Evolutionary conservation across 768 basidiomycete species (phyloP), one percentile per base, ranked within the genome.

Genomic region (Phallus indusiatus): DNA sequence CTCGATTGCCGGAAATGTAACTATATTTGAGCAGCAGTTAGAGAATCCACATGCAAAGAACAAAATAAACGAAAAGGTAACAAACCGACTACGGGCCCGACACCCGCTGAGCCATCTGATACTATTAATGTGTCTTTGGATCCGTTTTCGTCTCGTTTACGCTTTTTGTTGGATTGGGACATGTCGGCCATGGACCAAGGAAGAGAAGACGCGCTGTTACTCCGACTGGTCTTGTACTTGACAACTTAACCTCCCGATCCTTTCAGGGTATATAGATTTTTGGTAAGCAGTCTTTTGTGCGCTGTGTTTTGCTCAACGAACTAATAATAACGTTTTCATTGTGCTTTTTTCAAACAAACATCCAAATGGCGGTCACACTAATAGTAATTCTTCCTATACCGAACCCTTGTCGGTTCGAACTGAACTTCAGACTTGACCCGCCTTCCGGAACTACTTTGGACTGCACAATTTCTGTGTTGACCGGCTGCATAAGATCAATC

Each of bases 1-100:
- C 50, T 79, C 72, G 24, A 88, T 65, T 5, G 81, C 80, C 47
- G 89, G 89, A 69, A 87, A 90, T 63, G 75, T 79, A 28, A 74
- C 84, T 86, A 63, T 86, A 63, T 14, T 28, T 18, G 37, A 51
- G 51, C 47, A 61, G 48, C 49, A 53, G 18, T 54, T 56, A 35
- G 50, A 34, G 18, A 5, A 16, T 52, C 35, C 36, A n/a, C n/a
- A n/a, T n/a, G 33, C 0, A 59, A 33, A 10, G 11, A 33, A 16
- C 11, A 14, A 56, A 42, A 47, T 18, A 16, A 18, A 33, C 21
- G 14, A 49, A 7, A 16, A 14, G 22, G 16, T 20, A 59, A 70
- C 75, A 67, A 65, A 81, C 81, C 81, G 54, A 83, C 73, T 35
- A 81, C 74, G 55, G 81, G 81, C 18, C 81, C 82, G 34, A 74